Base-by-base conservation (phyloP, 768 basidiomycete species). In the Mycena floridula region DNA sequence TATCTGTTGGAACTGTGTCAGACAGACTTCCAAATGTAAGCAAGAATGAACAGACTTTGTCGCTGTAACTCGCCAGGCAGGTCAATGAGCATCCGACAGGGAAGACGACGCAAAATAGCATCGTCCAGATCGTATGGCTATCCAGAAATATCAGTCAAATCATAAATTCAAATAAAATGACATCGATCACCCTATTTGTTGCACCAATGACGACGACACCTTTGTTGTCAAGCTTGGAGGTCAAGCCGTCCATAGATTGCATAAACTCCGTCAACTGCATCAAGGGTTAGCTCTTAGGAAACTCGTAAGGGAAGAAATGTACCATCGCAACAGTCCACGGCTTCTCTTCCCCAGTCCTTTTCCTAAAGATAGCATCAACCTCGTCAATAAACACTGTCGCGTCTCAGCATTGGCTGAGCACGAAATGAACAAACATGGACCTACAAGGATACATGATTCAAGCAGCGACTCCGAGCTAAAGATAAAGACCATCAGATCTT, bases 381-480 rank as follows among this genome's bases (percentile, higher is more conserved):
- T 45, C 44, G 16, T 45, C 44, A 7, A 45, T 23, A 25, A 45
- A 41, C 15, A n/a, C n/a, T n/a, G n/a, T n/a, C n/a, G n/a, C n/a
- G n/a, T n/a, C n/a, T n/a, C n/a, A n/a, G n/a, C n/a, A n/a, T n/a
- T n/a, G n/a, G n/a, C n/a, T n/a, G n/a, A n/a, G n/a, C n/a, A n/a
- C n/a, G n/a, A n/a, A n/a, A n/a, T n/a, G n/a, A n/a, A n/a, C n/a
- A n/a, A n/a, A n/a, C n/a, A n/a, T n/a, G n/a, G n/a, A n/a, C n/a
- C n/a, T n/a, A n/a, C n/a, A n/a, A n/a, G n/a, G n/a, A n/a, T n/a
- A n/a, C n/a, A n/a, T n/a, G n/a, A n/a, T n/a, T n/a, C n/a, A n/a
- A n/a, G n/a, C n/a, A n/a, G n/a, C n/a, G n/a, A n/a, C n/a, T n/a
- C n/a, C n/a, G n/a, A n/a, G n/a, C n/a, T n/a, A n/a, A n/a, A n/a